Evolutionary conservation across 441 rosid genomes (phyloP), one percentile per base, ranked within the genome.

Genomic region (Melastoma candidum): DNA sequence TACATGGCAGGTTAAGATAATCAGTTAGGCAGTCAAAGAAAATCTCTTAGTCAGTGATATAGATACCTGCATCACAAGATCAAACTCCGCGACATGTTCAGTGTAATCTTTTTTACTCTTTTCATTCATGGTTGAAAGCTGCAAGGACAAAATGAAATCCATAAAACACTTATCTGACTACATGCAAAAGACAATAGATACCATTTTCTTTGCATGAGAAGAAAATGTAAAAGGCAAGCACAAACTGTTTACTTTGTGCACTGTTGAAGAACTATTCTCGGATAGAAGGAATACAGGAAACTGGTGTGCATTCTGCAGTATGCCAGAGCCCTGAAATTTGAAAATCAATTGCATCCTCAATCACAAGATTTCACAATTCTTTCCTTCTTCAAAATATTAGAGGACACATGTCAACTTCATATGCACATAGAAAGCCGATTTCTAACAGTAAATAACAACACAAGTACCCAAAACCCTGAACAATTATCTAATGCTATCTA

Each of bases 61-160:
- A 62, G 44, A 65, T 79, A 94, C 99, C 96, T 94, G 97, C 99
- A 94, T 94, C 80, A 85, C 96, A 66, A 77, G 62, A 74, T 85
- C 86, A 71, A 94, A 87, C 70, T 94, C 99, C 47, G 81, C 95
- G 46, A 94, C 90, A 41, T 75, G 64, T 68, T 66, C 65, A 41
- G 84, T 80, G 63, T 77, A 77, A 50, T 71, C 64, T 65, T 77
- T 73, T 70, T 71, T 71, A 50, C 57, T 73, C 71, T 68, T 79
- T 57, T 82, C 81, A 61, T 82, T 90, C 74, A 76, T 81, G 59
- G 66, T 24, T 13, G 84, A 78, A 56, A 69, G 68, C 99, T 94
- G 83, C 69, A 68, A 2, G 49, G 53, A 36, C 52, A 48, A 44
- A 53, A 26, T 32, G 11, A 8, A 41, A 11, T 2, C 46, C 56